phyloP scores from a whole-genome alignment of 2,329 filamentous ascomycete species.

The Apiospora kogelbergensis region DNA sequence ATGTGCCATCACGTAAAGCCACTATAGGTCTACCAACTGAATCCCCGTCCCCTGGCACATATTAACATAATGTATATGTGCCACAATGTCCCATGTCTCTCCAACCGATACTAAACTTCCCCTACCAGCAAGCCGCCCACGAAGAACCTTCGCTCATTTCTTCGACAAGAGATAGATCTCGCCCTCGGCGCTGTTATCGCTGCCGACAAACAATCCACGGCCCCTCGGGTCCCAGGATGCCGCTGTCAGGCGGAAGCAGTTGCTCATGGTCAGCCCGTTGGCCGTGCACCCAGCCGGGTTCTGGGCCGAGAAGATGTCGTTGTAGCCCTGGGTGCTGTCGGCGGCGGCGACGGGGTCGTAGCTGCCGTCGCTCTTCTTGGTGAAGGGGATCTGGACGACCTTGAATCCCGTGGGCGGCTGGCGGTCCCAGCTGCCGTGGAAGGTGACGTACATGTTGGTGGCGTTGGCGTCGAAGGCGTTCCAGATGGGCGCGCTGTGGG shows the following conservation, averaged over 20 bases:
- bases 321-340: constrained; percentile 29
- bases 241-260: constrained; percentile 35
- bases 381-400: constrained; percentile 37
- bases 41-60: neutral
- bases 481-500: constrained; percentile 62
- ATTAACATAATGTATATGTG: neutral
- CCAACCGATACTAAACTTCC: neutral
- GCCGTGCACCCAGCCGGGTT: constrained; percentile 32
- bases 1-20: neutral
- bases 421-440: constrained; percentile 60
- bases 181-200: constrained; percentile 36
- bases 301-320: constrained; percentile 33
- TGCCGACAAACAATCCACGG: constrained; percentile 35
- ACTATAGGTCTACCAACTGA: neutral
- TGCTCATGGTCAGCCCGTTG: constrained; percentile 36
- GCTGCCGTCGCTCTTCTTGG: constrained; percentile 20
- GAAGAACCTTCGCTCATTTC: constrained; percentile 14
- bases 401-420: constrained; percentile 38
- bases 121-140: neutral
- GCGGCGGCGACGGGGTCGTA: constrained; percentile 33
- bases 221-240: constrained; percentile 34
- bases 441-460: constrained; percentile 56
- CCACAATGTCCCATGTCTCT: neutral
- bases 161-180: constrained; percentile 31
- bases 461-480: constrained; percentile 55